Evolutionary conservation across 2,329 filamentous ascomycete species (phyloP), one percentile per base, ranked within the genome.

Genomic region (Parascedosporium putredinis): DNA sequence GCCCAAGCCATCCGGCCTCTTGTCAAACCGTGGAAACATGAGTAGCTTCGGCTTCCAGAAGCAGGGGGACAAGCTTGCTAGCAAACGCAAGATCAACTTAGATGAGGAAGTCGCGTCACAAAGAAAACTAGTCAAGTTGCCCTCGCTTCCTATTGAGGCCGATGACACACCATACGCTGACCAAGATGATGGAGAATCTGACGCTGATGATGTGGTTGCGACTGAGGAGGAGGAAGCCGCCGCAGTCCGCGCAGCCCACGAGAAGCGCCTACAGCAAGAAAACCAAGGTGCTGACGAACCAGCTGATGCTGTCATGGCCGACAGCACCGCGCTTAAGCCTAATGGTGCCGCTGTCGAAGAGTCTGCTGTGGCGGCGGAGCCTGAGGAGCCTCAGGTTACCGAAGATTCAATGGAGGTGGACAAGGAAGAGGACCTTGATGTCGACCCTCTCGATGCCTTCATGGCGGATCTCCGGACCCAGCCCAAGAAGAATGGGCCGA

Each of bases 391-490:
- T 2, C 33, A 55, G 40, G 36, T 54, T 36, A 51, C 57, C 42
- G 57, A 53, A 47, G 73, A 75, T 29, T 60, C 68, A 29, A 83
- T 83, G 78, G 73, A 81, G 24, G 67, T 79, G 52, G 79, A 81
- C 56, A 67, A 62, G 50, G 64, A 67, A 50, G 66, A 68, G 27
- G 74, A 81, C 50, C 16, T 20, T 9, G 47, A 49, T 18, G 69
- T 93, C 31, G 93, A 98, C 63, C 88, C 93, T 6, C 72, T 98
- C 33, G 93, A 98, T 68, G 91, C 89, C n/a, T 98, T 94, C 70
- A 98, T 98, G 93, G 84, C 82, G 48, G 79, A 77, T 53, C 72
- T 81, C 3, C 44, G 53, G 51, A 45, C 48, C 14, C 25, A 44
- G 23, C 56, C 60, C 9, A 69, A 67, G 52, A 49, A 33, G 47